These are phyloP conservation scores for Dichomitus squalens DNA, from an alignment of 1,284 basidiomycete genomes.

Conservation along the genomic window DNA sequence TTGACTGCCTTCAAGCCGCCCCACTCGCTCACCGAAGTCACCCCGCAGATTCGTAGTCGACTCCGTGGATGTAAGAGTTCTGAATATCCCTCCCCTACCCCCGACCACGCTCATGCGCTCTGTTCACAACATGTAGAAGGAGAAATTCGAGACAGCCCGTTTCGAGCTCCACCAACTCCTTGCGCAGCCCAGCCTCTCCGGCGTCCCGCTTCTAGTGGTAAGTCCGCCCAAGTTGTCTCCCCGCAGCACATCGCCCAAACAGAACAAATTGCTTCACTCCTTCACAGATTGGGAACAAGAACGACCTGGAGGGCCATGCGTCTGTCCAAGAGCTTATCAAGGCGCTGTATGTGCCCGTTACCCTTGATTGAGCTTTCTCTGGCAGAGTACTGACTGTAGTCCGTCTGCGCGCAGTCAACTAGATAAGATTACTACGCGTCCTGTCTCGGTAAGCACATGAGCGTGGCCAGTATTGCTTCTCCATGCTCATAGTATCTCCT, in stretches of 20 bases:
- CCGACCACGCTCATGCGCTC: background rate
- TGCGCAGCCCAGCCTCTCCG: constrained; percentile 68
- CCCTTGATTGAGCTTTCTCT: constrained; percentile 4
- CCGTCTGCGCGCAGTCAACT: constrained; percentile 55
- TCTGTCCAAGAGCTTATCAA: constrained; percentile 83
- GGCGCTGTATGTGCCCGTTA: constrained; percentile 60
- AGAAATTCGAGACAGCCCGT: constrained; percentile 84
- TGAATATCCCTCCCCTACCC: background rate
- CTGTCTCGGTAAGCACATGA: constrained; percentile 78
- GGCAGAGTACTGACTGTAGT: constrained; percentile 1
- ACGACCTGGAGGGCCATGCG: constrained; percentile 82
- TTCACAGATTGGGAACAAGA: constrained; percentile 89
- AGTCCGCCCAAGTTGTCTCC: constrained; percentile 33
- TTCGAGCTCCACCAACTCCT: constrained; percentile 92
- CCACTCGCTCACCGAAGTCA: too few species aligned
- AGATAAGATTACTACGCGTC: constrained; percentile 80
- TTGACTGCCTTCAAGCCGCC: background rate
- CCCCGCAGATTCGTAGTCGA: constrained; percentile 85
- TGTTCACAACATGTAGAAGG: constrained; percentile 47
- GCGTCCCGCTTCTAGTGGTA: constrained; percentile 89
- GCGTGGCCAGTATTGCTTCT: background rate
- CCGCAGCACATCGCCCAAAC: background rate
- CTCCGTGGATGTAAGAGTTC: constrained; percentile 72
- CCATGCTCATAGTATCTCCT: constrained; percentile 12
- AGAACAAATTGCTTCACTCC: background rate